phyloP scores from a whole-genome alignment of 106 monocot species.

The Ottelia alismoides region DNA sequence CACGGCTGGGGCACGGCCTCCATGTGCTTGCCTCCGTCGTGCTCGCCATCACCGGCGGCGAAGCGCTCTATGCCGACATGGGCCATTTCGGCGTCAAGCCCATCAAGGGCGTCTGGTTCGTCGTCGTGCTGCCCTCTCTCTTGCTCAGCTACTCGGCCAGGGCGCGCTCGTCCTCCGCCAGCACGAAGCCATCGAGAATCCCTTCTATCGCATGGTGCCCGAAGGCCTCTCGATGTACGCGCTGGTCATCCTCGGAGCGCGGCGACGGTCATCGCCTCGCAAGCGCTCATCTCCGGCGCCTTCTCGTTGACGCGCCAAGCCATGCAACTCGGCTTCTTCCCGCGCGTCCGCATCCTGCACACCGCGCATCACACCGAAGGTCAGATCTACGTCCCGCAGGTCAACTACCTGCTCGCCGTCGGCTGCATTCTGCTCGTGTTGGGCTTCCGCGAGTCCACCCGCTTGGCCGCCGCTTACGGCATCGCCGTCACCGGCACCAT shows the following conservation, averaged over 20 bases:
- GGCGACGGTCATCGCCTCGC: slow-evolving; percentile 54
- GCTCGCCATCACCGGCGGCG: slow-evolving; percentile 74
- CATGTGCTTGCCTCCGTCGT: slow-evolving; percentile 60
- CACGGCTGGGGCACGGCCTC: slow-evolving; percentile 43
- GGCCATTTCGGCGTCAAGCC: no score
- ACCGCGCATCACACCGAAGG: slow-evolving; percentile 42
- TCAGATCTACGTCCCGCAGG: slow-evolving; percentile 44
- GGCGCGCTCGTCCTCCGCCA: slow-evolving; percentile 46
- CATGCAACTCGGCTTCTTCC: slow-evolving; percentile 53
- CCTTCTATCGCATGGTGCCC: slow-evolving; percentile 31
- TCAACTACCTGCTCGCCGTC: slow-evolving; percentile 51
- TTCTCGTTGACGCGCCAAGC: slow-evolving; percentile 56
- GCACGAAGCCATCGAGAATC: slow-evolving; percentile 26
- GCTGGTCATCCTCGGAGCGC: slow-evolving; percentile 32
- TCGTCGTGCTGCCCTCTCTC: slow-evolving; percentile 36
- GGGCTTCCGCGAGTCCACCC: slow-evolving; percentile 31
- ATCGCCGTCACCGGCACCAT: no score
- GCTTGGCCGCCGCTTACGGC: no score
- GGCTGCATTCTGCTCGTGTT: slow-evolving; percentile 33
- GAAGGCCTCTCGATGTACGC: slow-evolving; percentile 51
- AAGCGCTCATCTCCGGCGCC: slow-evolving; percentile 52
- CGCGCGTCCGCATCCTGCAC: slow-evolving; percentile 48
- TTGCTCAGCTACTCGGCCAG: slow-evolving; percentile 39
- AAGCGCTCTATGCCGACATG: no score
- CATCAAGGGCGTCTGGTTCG: no score